phyloP scores from a whole-genome alignment of 768 basidiomycete species.

The Mycena galopus region DNA sequence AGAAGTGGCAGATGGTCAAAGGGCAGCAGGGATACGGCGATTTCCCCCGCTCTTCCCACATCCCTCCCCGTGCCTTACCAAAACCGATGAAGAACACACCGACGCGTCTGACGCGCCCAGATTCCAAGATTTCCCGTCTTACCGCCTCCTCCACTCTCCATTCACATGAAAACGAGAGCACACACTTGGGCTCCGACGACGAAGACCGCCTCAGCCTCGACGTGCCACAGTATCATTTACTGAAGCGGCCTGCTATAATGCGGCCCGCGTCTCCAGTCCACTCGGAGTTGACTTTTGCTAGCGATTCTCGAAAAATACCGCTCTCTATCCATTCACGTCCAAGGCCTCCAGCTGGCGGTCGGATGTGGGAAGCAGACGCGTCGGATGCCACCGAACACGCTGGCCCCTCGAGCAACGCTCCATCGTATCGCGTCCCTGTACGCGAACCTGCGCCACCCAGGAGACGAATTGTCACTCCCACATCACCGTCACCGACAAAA shows the following conservation, averaged over 20 bases:
- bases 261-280: conserved; percentile 7
- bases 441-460: conserved; percentile 38
- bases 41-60: conserved; percentile 18
- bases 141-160: conserved; percentile 59
- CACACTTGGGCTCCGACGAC: conserved; percentile 4
- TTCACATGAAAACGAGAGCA: conserved; percentile 46
- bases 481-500: conserved; percentile 20
- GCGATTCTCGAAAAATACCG: conserved; percentile 21
- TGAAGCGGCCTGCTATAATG: conserved; percentile 9
- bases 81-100: conserved; percentile 20
- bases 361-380: conserved; percentile 16
- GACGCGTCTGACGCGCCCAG: conserved; percentile 31
- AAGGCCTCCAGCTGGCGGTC: conserved; percentile 23
- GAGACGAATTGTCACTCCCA: conserved; percentile 34
- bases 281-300: conserved; percentile 22
- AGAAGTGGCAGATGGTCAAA: conserved; percentile 85
- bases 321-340: conserved; percentile 22
- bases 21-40: conserved; percentile 58
- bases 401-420: conserved; percentile 57
- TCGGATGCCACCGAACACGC: conserved; percentile 51
- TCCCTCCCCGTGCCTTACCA: conserved; percentile 22
- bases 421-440: conserved; percentile 62
- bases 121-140: conserved; percentile 38
- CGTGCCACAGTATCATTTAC: conserved; percentile 29
- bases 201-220: conserved; percentile 49